These are phyloP conservation scores for Talaromyces liani DNA, from an alignment of 495 filamentous ascomycete species.

Conservation along the genomic window DNA sequence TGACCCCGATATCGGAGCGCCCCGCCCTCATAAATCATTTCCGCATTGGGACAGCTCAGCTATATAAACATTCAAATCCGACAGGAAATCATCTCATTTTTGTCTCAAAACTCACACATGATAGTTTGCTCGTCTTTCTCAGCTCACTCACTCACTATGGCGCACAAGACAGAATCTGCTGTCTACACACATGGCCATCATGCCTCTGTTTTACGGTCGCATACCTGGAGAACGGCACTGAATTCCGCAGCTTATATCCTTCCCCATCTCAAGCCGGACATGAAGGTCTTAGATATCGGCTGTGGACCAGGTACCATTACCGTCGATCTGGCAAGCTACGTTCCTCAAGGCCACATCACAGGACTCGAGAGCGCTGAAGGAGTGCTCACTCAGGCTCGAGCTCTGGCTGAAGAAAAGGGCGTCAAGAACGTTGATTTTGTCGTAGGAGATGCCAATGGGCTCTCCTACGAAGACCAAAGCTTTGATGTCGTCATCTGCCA, in stretches of 20 bases:
- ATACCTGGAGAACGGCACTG: conserved; percentile 40
- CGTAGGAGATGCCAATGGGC: conserved; percentile 34
- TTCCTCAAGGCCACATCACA: conserved; percentile 37
- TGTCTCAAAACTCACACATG: background rate
- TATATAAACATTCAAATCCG: background rate
- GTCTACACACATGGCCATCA: conserved; percentile 46
- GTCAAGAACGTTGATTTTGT: conserved; percentile 39
- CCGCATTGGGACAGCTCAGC: background rate
- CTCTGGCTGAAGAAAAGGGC: conserved; percentile 24
- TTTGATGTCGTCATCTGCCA: conserved; percentile 53
- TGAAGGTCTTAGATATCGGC: conserved; percentile 50
- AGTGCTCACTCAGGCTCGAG: conserved; percentile 30
- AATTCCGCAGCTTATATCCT: conserved; percentile 44
- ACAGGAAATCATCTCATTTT: background rate
- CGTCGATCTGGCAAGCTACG: conserved; percentile 37
- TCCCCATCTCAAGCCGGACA: conserved; percentile 33
- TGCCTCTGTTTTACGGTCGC: conserved; percentile 37
- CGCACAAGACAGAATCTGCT: conserved; percentile 22
- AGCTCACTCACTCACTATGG: conserved; percentile 3
- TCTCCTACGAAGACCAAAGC: conserved; percentile 34
- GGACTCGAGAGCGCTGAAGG: conserved; percentile 30
- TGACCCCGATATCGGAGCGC: background rate
- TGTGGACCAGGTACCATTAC: conserved; percentile 55
- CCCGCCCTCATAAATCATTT: background rate
- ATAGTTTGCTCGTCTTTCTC: background rate